Evolutionary conservation across 2,329 filamentous ascomycete genomes (phyloP).

Genomic region (Epichloe scottii): DNA sequence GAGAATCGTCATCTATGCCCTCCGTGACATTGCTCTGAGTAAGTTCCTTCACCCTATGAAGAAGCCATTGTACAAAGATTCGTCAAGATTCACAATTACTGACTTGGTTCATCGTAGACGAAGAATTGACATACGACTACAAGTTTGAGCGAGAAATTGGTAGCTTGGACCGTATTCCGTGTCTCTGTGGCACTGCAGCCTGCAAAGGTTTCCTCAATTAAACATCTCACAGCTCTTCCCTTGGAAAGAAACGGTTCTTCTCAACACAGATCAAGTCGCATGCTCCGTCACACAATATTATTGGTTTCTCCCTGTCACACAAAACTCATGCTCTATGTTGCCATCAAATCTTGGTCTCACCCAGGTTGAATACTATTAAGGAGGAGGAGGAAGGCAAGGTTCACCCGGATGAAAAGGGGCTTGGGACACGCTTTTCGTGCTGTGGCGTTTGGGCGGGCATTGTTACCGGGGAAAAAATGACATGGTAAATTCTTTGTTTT

Average conservation of each 20-base stretch:
- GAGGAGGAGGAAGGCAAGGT: background rate
- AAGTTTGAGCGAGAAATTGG: slow-evolving; percentile 98
- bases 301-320: background rate
- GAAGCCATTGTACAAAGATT: background rate
- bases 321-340: background rate
- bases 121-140: slow-evolving; percentile 99
- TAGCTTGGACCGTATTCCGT: slow-evolving; percentile 89
- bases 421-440: no score
- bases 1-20: slow-evolving; percentile 95
- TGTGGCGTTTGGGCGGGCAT: slow-evolving; percentile 7
- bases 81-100: slow-evolving; percentile 5
- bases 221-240: slow-evolving; percentile 12
- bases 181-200: slow-evolving; percentile 86
- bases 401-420: background rate
- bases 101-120: slow-evolving; percentile 47
- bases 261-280: background rate
- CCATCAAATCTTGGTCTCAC: background rate
- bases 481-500: background rate
- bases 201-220: slow-evolving; percentile 99
- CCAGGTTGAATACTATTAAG: background rate
- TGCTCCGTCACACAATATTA: background rate
- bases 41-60: slow-evolving; percentile 28
- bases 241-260: background rate
- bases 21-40: slow-evolving; percentile 93
- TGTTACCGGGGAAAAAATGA: slow-evolving; percentile 1